phyloP scores from a whole-genome alignment of 1,284 basidiomycete genomes.

The Ustilago xerochloae region DNA sequence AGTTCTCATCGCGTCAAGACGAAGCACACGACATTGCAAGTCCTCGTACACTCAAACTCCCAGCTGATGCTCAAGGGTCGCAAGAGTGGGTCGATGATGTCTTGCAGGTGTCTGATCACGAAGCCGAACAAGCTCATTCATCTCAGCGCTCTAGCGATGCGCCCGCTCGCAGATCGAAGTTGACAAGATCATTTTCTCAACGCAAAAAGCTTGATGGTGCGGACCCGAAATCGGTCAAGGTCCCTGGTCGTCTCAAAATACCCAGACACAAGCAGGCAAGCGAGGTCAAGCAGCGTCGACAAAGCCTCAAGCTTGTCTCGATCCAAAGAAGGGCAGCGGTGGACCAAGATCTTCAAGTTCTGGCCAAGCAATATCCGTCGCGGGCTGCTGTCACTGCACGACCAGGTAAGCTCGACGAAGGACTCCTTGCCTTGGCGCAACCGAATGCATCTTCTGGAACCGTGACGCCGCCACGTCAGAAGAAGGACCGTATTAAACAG shows the following conservation, averaged over 20 bases:
- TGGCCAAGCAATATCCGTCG: too few relatives aligned
- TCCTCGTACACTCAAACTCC: too few relatives aligned
- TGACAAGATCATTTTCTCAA: slow-evolving; percentile 20
- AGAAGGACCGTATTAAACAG: not conserved
- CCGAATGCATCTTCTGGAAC: not conserved
- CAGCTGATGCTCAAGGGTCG: too few relatives aligned
- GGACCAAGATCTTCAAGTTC: too few relatives aligned
- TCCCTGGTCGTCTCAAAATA: slow-evolving; percentile 29
- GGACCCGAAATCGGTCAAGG: not conserved
- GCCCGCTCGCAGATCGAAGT: not conserved
- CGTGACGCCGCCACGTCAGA: not conserved
- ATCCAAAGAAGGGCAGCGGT: too few relatives aligned
- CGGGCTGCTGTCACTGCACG: too few relatives aligned
- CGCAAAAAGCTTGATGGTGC: not conserved
- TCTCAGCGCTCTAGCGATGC: not conserved
- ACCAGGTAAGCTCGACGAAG: not conserved
- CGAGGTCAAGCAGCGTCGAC: not conserved
- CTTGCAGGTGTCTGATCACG: too few relatives aligned
- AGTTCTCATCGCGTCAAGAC: too few relatives aligned
- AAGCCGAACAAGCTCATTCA: not conserved
- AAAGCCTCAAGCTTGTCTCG: slow-evolving; percentile 7
- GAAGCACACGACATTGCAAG: too few relatives aligned
- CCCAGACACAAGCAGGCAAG: not conserved
- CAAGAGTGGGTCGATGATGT: too few relatives aligned
- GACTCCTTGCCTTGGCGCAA: slow-evolving; percentile 1